phyloP scores from a whole-genome alignment of 805 yeast genomes.

The Cyberlindnera mycetangii region DNA sequence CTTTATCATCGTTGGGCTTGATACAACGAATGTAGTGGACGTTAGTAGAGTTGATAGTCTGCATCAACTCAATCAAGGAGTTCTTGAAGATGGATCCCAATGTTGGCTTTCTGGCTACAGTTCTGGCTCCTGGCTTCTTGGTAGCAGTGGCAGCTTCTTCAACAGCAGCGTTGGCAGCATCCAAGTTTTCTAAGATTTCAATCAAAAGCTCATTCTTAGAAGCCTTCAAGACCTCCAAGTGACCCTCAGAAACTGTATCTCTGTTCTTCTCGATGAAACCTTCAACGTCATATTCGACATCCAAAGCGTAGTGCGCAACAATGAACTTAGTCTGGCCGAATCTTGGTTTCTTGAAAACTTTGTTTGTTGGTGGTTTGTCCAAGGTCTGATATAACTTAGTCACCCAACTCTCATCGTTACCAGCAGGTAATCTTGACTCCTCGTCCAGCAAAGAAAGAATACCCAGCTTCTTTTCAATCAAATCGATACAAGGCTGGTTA shows the following conservation, averaged over 20 bases:
- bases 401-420: conserved; percentile 89
- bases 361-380: conserved; percentile 70
- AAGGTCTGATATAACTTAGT: conserved; percentile 85
- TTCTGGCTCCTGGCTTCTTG: conserved; percentile 38
- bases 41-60: conserved; percentile 88
- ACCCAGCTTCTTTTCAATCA: conserved; percentile 88
- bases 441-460: conserved; percentile 86
- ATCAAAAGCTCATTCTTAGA: conserved; percentile 64
- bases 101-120: conserved; percentile 77
- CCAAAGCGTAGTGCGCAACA: conserved; percentile 91
- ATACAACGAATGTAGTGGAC: conserved; percentile 97
- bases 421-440: conserved; percentile 92
- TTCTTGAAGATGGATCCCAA: conserved; percentile 91
- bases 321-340: conserved; percentile 90
- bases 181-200: conserved; percentile 63
- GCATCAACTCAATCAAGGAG: conserved; percentile 90
- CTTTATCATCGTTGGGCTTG: conserved; percentile 91
- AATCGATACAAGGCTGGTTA: conserved; percentile 92
- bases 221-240: conserved; percentile 74
- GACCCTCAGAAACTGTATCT: conserved; percentile 96
- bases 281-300: conserved; percentile 86
- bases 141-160: conserved; percentile 31
- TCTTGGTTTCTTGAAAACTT: conserved; percentile 87
- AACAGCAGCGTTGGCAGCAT: conserved; percentile 40
- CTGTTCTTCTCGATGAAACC: conserved; percentile 97